phyloP scores from a whole-genome alignment of 495 filamentous ascomycete species.

The Penicillium odoratum region DNA sequence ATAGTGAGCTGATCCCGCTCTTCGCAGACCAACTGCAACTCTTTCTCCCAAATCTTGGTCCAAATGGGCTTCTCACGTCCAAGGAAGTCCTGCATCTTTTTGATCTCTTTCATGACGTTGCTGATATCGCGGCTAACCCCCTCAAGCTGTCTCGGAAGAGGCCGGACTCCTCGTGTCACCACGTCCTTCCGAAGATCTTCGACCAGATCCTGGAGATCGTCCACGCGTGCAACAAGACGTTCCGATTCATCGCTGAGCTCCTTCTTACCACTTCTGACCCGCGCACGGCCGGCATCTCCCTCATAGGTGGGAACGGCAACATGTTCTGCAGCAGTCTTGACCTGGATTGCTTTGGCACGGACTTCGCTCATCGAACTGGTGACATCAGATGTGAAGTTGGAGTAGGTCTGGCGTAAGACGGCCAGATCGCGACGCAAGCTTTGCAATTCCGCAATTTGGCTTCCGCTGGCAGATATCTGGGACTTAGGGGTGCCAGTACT shows the following conservation, averaged over 20 bases:
- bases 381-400: constrained; percentile 83
- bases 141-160: constrained; percentile 88
- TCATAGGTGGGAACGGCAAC: constrained; percentile 62
- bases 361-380: constrained; percentile 82
- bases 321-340: constrained; percentile 74
- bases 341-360: constrained; percentile 71
- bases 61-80: constrained; percentile 90
- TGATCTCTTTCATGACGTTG: constrained; percentile 77
- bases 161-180: constrained; percentile 87
- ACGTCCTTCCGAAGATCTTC: constrained; percentile 98
- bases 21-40: constrained; percentile 89
- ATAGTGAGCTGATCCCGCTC: constrained; percentile 91
- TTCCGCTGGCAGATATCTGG: constrained; percentile 37
- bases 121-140: constrained; percentile 83
- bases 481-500: constrained; percentile 18
- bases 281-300: constrained; percentile 72
- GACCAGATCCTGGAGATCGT: constrained; percentile 93
- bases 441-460: constrained; percentile 74
- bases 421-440: constrained; percentile 87
- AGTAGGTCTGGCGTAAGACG: constrained; percentile 89
- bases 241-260: constrained; percentile 80
- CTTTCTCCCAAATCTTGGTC: constrained; percentile 98
- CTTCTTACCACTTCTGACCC: constrained; percentile 85
- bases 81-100: constrained; percentile 92
- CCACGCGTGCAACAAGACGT: constrained; percentile 82